Percentiles rank a stretch among this genome's conserved stretches.
Conservation (phyloP, 2,329 filamentous ascomycete species). For the Ophiostoma piceae region DNA sequence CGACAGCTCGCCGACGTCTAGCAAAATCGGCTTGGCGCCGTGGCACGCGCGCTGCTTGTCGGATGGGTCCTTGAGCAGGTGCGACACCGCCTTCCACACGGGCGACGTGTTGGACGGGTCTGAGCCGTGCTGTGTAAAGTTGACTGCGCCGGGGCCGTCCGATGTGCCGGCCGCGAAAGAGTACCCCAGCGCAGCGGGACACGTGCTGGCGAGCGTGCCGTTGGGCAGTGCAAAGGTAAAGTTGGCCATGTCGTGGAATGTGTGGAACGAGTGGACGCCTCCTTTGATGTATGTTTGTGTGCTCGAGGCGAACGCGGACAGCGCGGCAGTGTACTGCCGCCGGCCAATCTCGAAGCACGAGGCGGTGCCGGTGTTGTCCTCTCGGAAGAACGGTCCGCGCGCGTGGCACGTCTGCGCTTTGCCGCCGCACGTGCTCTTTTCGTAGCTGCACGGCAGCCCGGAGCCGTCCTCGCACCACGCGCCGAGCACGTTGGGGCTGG, state of each 20-base stretch:
- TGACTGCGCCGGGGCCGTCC: conserved; percentile 81
- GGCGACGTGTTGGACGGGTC: conserved; percentile 61
- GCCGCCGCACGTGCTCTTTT: conserved; percentile 75
- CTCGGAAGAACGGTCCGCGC: conserved; percentile 60
- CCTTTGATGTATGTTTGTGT: conserved; percentile 50
- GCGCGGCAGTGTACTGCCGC: conserved; percentile 57
- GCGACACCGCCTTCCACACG: conserved; percentile 72
- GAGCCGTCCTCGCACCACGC: conserved; percentile 84
- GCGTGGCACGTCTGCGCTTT: conserved; percentile 64
- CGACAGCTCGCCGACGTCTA: conserved; percentile 79
- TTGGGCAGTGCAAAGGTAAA: conserved; percentile 69
- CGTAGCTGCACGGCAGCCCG: conserved; percentile 60
- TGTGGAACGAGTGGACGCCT: conserved; percentile 71
- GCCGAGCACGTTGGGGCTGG: conserved; percentile 79
- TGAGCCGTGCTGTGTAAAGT: conserved; percentile 83
- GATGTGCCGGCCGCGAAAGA: conserved; percentile 87
- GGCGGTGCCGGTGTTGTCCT: conserved; percentile 64
- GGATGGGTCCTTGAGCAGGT: conserved; percentile 64
- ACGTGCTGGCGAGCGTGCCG: conserved; percentile 65
- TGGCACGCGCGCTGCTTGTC: conserved; percentile 71
- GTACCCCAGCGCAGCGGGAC: conserved; percentile 79
- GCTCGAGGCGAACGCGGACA: conserved; percentile 34
- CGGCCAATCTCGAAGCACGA: conserved; percentile 71
- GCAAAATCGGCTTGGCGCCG: conserved; percentile 72
- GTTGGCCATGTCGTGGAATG: conserved; percentile 70